Evolutionary conservation across 495 filamentous ascomycete genomes (phyloP), one percentile per base, ranked within the genome.

Genomic region (Trypethelium eluteriae): DNA sequence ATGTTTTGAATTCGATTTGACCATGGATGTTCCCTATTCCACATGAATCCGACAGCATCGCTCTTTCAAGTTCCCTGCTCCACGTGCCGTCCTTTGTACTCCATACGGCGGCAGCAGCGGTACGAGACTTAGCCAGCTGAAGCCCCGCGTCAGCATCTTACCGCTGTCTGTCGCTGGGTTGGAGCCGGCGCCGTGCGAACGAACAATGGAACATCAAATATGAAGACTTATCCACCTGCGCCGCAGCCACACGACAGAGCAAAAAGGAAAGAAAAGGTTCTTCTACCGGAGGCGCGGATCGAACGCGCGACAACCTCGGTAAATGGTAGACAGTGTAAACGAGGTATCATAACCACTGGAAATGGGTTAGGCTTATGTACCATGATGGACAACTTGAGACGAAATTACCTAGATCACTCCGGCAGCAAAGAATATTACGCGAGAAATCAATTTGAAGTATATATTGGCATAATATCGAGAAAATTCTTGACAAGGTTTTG

Each of bases 221-320:
- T 46, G 41, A 16, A 7, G 1, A 25, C 25, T 25, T 1, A 25
- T 25, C 25, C 25, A 25, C 25, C 1, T 25, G 25, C 25, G 25
- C 25, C 25, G 25, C 25, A 25, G 25, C 25, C 25, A 25, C 25
- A 44, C 14, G 18, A n/a, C 49, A 18, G n/a, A 53, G n/a, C n/a
- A 53, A 53, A 53, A 53, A 14, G n/a, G 2, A 53, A 16, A 16
- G 16, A 16, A 53, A 25, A 25, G 5, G 36, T 35, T 10, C 34
- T 36, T 3, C 34, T 59, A 59, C 18, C 53, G 32, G 53, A 59
- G 53, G 53, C 53, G 53, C 53, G 53, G 53, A 32, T 59, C 53
- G 53, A 59, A 59, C 53, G 53, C 53, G 53, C 53, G 53, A 59
- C 53, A 59, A 36, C 53, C 53, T 59, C 53, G 53, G 53, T 59